These are phyloP conservation scores for Ophiocordyceps robertsii DNA, from an alignment of 2,329 filamentous ascomycete genomes.

Conservation along the genomic window DNA sequence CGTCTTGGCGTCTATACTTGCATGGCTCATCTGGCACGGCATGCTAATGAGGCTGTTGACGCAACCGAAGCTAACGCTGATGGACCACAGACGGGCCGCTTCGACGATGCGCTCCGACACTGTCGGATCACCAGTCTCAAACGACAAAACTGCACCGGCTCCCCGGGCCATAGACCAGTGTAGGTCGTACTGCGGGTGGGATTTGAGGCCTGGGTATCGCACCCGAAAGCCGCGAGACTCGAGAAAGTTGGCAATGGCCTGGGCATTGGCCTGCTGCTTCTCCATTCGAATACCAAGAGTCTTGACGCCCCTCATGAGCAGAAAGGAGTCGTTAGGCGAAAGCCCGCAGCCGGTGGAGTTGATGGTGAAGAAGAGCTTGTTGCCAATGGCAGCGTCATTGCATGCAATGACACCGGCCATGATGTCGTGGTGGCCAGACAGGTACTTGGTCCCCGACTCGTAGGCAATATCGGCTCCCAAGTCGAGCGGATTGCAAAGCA, in stretches of 20 bases:
- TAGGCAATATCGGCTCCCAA: slow-evolving; percentile 93
- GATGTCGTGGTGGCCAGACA: slow-evolving; percentile 95
- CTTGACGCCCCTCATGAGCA: slow-evolving; percentile 91
- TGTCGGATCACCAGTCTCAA: slow-evolving; percentile 79
- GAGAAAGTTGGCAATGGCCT: slow-evolving; percentile 82
- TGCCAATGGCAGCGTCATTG: slow-evolving; percentile 68
- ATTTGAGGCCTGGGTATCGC: slow-evolving; percentile 85
- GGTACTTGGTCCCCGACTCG: slow-evolving; percentile 94
- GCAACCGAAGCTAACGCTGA: slow-evolving; percentile 94
- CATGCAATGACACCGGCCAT: slow-evolving; percentile 96
- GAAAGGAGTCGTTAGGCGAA: slow-evolving; percentile 88
- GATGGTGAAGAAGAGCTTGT: slow-evolving; percentile 93
- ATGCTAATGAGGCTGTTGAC: slow-evolving; percentile 98
- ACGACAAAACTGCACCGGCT: slow-evolving; percentile 85
- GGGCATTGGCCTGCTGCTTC: slow-evolving; percentile 88
- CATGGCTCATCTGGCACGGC: slow-evolving; percentile 99
- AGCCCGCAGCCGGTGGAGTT: slow-evolving; percentile 92
- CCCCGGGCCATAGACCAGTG: slow-evolving; percentile 94
- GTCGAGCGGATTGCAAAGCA: slow-evolving; percentile 87
- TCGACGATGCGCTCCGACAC: slow-evolving; percentile 91
- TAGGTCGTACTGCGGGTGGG: slow-evolving; percentile 90
- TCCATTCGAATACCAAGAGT: slow-evolving; percentile 97
- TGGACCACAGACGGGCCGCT: slow-evolving; percentile 80
- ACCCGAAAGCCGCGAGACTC: slow-evolving; percentile 87
- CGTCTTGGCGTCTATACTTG: slow-evolving; percentile 93